Evolutionary conservation across 2,329 filamentous ascomycete genomes (phyloP).

Genomic region (Claviceps humidiphila): DNA sequence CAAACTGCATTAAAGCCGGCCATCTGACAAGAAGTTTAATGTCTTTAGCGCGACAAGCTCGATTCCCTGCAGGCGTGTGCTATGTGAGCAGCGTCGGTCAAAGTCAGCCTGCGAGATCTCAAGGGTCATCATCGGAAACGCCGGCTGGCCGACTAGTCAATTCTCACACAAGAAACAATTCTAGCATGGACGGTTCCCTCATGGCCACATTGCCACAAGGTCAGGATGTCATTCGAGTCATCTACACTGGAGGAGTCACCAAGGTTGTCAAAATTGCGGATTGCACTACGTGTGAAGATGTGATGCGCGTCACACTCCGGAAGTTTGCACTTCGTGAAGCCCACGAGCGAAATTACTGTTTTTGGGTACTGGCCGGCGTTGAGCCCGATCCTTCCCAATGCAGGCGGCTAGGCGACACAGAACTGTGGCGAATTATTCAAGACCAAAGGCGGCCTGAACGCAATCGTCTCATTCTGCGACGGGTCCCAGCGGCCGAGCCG

Average conservation of each 20-base stretch:
- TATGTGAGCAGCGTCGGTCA: slow-evolving; percentile 34
- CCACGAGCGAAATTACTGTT: slow-evolving; percentile 90
- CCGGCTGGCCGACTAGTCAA: slow-evolving; percentile 49
- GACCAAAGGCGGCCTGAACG: slow-evolving; percentile 75
- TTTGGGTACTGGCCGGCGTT: slow-evolving; percentile 79
- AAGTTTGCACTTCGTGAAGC: slow-evolving; percentile 84
- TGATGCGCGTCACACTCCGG: slow-evolving; percentile 76
- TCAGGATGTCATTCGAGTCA: slow-evolving; percentile 83
- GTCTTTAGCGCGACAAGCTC: slow-evolving; percentile 32
- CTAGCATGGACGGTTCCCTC: slow-evolving; percentile 73
- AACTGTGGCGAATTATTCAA: slow-evolving; percentile 83
- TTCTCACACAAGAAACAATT: slow-evolving; percentile 64
- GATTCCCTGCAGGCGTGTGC: slow-evolving; percentile 42
- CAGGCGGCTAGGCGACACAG: slow-evolving; percentile 70
- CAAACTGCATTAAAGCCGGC: slow-evolving; percentile 16
- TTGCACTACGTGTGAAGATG: slow-evolving; percentile 83
- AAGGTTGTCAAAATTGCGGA: slow-evolving; percentile 90
- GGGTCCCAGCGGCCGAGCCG: slow-evolving; percentile 85
- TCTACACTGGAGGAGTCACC: slow-evolving; percentile 80
- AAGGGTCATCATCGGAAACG: slow-evolving; percentile 35
- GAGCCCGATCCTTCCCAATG: slow-evolving; percentile 74
- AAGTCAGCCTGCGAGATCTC: slow-evolving; percentile 16
- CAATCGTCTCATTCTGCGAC: slow-evolving; percentile 78
- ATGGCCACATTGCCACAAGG: slow-evolving; percentile 76
- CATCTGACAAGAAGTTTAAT: slow-evolving; percentile 22